Percentiles rank a stretch among this genome's conserved stretches.
Conservation (phyloP, 495 filamentous ascomycete species). For the Lasiosphaeria hispida region DNA sequence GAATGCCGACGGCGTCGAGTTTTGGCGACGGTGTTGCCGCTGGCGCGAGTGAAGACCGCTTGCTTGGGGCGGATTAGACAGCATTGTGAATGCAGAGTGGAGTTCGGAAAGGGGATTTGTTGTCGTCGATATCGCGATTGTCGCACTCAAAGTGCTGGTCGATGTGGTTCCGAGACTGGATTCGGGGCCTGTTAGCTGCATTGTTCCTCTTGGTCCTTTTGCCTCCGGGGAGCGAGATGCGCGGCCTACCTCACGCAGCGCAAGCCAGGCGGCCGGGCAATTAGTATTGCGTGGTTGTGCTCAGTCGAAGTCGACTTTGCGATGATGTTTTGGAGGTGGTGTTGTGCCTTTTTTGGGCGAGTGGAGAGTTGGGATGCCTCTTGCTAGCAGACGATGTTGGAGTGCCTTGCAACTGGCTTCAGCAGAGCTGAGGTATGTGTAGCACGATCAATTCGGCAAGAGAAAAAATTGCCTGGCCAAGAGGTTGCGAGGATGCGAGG, state of each 20-base stretch:
- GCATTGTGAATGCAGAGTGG: slow-evolving; percentile 65
- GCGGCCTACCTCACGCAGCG: slow-evolving; percentile 66
- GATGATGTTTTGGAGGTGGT: neutral
- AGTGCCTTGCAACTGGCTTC: neutral
- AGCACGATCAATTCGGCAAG: slow-evolving; percentile 7
- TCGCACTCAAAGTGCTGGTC: slow-evolving; percentile 38
- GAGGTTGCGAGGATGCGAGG: neutral
- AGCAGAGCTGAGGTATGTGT: neutral
- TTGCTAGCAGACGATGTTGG: neutral
- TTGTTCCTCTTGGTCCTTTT: slow-evolving; percentile 11
- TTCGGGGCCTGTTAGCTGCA: slow-evolving; percentile 18
- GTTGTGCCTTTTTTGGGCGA: slow-evolving; percentile 19
- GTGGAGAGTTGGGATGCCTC: neutral
- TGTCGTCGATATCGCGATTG: slow-evolving; percentile 46
- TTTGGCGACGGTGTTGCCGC: slow-evolving; percentile 79
- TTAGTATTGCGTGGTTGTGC: slow-evolving; percentile 33
- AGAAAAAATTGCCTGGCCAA: neutral
- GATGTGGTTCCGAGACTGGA: slow-evolving; percentile 56
- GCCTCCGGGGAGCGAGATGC: neutral
- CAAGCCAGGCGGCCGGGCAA: slow-evolving; percentile 68
- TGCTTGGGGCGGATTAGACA: slow-evolving; percentile 61
- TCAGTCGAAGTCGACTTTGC: slow-evolving; percentile 37
- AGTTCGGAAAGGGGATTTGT: slow-evolving; percentile 51
- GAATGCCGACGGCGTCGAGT: slow-evolving; percentile 77
- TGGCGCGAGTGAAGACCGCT: slow-evolving; percentile 66